Conservation (phyloP, 108 stramenopile genomes). For the Nannochloropsis salina region DNA sequence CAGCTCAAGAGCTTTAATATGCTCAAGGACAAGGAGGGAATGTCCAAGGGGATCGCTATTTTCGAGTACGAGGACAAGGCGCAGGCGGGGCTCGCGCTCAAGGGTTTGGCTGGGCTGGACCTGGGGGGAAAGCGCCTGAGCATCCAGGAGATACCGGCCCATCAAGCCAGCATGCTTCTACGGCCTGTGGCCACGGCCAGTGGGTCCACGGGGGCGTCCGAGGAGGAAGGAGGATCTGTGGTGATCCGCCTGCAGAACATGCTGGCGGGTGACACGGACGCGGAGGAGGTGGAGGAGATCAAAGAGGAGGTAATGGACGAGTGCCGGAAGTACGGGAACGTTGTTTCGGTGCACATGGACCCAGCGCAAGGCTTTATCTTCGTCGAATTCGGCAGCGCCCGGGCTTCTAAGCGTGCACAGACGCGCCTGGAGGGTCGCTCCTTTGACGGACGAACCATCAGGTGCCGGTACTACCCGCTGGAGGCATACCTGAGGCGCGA, state of each 20-base stretch:
- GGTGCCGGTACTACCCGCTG: constrained; percentile 2
- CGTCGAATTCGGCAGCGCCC: neutral
- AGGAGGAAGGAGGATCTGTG: neutral
- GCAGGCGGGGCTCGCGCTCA: constrained; percentile 20
- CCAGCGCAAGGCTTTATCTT: neutral
- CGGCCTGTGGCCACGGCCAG: neutral
- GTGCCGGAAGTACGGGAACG: constrained; percentile 33
- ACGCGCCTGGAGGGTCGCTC: neutral
- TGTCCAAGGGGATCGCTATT: constrained; percentile 22
- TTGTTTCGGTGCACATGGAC: neutral
- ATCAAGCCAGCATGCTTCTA: constrained; percentile 27
- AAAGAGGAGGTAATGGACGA: constrained; percentile 31
- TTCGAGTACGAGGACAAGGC: constrained; percentile 25
- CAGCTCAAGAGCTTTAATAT: constrained; percentile 28
- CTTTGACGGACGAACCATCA: neutral
- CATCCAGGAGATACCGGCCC: constrained; percentile 25
- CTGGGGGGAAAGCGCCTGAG: constrained; percentile 26
- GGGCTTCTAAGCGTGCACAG: neutral
- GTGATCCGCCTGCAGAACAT: constrained; percentile 36
- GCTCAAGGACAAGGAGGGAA: constrained; percentile 21
- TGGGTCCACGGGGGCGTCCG: neutral
- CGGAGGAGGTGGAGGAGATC: constrained; percentile 13
- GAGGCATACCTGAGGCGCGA: neutral
- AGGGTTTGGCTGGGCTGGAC: constrained; percentile 28
- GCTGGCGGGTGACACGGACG: constrained; percentile 23